Base-by-base conservation (phyloP, 495 filamentous ascomycete genomes). In the Penicillium antarcticum region DNA sequence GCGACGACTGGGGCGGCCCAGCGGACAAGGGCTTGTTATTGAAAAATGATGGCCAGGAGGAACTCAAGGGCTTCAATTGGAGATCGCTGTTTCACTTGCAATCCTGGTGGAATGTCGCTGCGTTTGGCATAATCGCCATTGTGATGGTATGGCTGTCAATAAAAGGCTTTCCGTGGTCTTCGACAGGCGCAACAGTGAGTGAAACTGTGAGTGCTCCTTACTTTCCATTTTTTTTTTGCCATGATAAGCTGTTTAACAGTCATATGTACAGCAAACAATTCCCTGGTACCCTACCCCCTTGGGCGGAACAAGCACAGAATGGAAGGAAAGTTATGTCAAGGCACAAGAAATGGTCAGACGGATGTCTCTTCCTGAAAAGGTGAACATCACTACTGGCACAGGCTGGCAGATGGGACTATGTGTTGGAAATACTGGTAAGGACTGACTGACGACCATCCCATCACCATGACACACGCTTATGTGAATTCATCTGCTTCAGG, bases 371-470 rank as follows among this genome's bases (percentile, higher is more conserved):
- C 74, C 86, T 23, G 92, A 96, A 63, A 98, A 97, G 66, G 88
- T 98, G 47, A 97, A 97, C 66, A 77, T 97, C 56, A 97, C 94
- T 0, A 96, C 92, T 0, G 92, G 92, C 0, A 91, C 84, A 0
- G 92, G 94, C 7, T 97, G 92, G 92, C 73, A 80, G 64, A 92
- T 92, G 86, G 90, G 87, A 0, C 75, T 91, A 41, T 94, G 91
- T 48, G 91, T 97, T 5, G 94, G 92, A 14, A 96, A 95, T 66
- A 96, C 91, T 6, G 74, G 74, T 75, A 55, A 18, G 58, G 26
- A 19, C 16, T 32, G 39, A 37, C n/a, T 29, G 37, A 36, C 1
- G 9, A n/a, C 45, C 29, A 6, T 33, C 4, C 47, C 19, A 26
- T 11, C 34, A 21, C 13, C 42, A 11, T 17, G 56, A 8, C 49